These are phyloP conservation scores for Stentor roeselii DNA, from an alignment of 73 alveolate genomes.

Conservation along the genomic window DNA sequence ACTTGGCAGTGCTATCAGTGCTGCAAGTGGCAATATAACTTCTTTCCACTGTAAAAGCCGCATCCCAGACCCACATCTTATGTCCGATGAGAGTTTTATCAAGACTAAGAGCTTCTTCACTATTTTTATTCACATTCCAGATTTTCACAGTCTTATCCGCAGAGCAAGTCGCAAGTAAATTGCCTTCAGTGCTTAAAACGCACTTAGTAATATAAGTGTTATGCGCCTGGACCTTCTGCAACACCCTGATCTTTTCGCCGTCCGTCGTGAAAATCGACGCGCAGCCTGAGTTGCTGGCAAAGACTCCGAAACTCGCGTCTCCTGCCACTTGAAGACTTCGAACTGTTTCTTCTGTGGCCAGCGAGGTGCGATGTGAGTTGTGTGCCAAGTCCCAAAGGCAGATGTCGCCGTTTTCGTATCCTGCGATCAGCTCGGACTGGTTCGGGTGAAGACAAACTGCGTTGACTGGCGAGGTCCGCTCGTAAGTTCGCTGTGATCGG, in stretches of 20 bases:
- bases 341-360: slow-evolving; percentile 69
- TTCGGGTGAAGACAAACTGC: slow-evolving; percentile 76
- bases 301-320: slow-evolving; percentile 71
- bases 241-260: neutral
- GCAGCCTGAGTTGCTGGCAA: slow-evolving; percentile 76
- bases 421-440: slow-evolving; percentile 75
- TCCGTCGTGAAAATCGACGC: slow-evolving; percentile 47
- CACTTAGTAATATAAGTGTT: slow-evolving; percentile 58
- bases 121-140: slow-evolving; percentile 68
- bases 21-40: slow-evolving; percentile 72
- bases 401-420: slow-evolving; percentile 76
- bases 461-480: slow-evolving; percentile 51
- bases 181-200: slow-evolving; percentile 53
- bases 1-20: slow-evolving; percentile 68
- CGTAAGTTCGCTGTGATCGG: slow-evolving; percentile 58
- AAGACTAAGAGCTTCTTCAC: slow-evolving; percentile 48
- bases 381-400: slow-evolving; percentile 79
- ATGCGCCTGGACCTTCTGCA: slow-evolving; percentile 33
- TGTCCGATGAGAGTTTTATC: slow-evolving; percentile 73
- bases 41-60: slow-evolving; percentile 77
- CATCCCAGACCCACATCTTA: slow-evolving; percentile 94
- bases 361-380: slow-evolving; percentile 54
- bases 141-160: slow-evolving; percentile 74
- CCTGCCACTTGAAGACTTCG: slow-evolving; percentile 69
- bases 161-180: slow-evolving; percentile 78